These are phyloP conservation scores for Digitaria exilis DNA, from an alignment of 202 grass and related monocot species.

Conservation along the genomic window DNA sequence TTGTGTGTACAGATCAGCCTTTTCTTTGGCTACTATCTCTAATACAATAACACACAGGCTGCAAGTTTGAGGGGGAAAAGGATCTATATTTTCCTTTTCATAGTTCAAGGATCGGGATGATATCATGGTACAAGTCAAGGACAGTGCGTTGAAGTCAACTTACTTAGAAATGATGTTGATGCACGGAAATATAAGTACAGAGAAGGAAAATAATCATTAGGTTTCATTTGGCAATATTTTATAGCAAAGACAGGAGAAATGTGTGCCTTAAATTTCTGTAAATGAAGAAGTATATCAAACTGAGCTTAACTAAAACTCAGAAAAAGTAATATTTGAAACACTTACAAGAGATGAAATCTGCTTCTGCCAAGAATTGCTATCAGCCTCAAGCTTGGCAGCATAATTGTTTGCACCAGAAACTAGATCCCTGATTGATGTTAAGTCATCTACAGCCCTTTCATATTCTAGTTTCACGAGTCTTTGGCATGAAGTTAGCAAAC, in stretches of 20 bases:
- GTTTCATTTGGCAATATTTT: constrained; percentile 20
- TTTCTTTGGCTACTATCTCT: background rate
- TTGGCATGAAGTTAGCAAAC: constrained; percentile 84
- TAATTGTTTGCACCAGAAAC: constrained; percentile 66
- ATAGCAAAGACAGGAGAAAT: constrained; percentile 10
- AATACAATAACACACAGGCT: background rate
- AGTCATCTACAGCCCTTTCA: constrained; percentile 73
- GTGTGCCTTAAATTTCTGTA: background rate
- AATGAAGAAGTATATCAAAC: constrained; percentile 16
- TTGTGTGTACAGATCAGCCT: background rate
- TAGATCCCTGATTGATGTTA: constrained; percentile 79
- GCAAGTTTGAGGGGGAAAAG: background rate
- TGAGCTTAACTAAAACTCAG: constrained; percentile 11
- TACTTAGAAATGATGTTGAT: background rate
- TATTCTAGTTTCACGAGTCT: constrained; percentile 75
- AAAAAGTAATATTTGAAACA: constrained; percentile 32
- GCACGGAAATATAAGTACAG: background rate
- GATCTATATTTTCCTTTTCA: background rate
- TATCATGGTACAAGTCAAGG: background rate
- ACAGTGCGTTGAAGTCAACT: background rate
- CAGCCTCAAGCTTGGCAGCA: constrained; percentile 67
- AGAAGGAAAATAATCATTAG: constrained; percentile 12
- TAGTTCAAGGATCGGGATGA: background rate
- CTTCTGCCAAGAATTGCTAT: constrained; percentile 68
- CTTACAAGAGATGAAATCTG: constrained; percentile 82